Percentiles rank a stretch among this genome's conserved stretches.
These are phyloP conservation scores for Coemansia sp. DNA, from an alignment of 192 early-diverging fungal species.

Conservation along the genomic window DNA sequence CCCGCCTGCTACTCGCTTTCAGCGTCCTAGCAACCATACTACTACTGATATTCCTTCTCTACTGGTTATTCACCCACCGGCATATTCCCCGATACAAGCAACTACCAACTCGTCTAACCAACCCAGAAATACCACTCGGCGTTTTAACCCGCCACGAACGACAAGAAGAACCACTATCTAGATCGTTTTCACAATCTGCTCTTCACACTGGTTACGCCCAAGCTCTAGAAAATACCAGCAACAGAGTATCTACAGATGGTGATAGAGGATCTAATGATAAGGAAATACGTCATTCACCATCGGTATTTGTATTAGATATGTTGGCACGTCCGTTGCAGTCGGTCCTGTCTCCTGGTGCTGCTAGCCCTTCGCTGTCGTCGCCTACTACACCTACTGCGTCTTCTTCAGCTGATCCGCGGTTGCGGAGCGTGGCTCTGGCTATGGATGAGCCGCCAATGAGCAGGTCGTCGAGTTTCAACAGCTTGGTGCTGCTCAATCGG, in stretches of 20 bases:
- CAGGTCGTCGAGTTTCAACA: conserved; percentile 32
- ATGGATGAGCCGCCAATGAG: conserved; percentile 16
- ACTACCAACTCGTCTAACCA: too few species aligned
- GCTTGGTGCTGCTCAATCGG: conserved; percentile 17
- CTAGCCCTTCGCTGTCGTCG: background rate
- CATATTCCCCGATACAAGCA: background rate
- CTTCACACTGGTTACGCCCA: too few species aligned
- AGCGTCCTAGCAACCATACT: background rate
- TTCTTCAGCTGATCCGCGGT: background rate
- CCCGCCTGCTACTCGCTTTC: conserved; percentile 1
- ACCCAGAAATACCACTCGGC: too few species aligned
- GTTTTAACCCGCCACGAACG: too few species aligned
- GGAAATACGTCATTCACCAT: conserved; percentile 15
- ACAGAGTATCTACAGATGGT: background rate
- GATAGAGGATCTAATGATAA: background rate
- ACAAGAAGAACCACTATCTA: too few species aligned
- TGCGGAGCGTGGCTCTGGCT: background rate
- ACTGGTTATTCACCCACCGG: background rate
- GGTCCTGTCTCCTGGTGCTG: background rate
- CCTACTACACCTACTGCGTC: background rate
- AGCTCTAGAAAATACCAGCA: too few species aligned
- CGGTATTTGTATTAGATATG: conserved; percentile 28
- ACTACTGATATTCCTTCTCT: conserved; percentile 7
- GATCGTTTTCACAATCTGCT: too few species aligned
- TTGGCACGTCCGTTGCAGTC: conserved; percentile 10